Percentiles rank a stretch among this genome's conserved stretches.
Evolutionary conservation across 495 filamentous ascomycete species (phyloP).

Genomic region (Neurospora sp.): DNA sequence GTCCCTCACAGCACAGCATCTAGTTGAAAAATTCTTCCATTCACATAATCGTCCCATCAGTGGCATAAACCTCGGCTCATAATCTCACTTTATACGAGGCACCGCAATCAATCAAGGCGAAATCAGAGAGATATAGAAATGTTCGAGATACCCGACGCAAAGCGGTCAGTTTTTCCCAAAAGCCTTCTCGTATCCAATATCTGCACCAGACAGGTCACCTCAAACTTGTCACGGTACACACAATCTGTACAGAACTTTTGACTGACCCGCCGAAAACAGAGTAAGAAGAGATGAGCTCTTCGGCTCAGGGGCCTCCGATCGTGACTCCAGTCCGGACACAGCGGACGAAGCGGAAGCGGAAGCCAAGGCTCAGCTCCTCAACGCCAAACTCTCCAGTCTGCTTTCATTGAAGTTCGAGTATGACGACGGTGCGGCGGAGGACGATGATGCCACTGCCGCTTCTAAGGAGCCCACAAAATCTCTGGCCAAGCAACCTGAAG

Average conservation of each 20-base stretch:
- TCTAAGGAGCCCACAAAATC: neutral
- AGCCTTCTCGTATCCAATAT: neutral
- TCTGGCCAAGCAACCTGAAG: neutral
- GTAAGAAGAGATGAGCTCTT: conserved; percentile 43
- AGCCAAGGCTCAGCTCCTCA: conserved; percentile 25
- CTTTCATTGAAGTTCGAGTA: conserved; percentile 22
- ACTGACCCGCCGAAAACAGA: conserved; percentile 16
- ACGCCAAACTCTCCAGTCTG: conserved; percentile 31
- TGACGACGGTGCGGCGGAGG: neutral
- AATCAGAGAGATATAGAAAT: conserved; percentile 17
- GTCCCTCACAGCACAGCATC: neutral
- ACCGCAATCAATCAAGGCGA: too few relatives aligned
- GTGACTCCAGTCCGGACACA: conserved; percentile 10
- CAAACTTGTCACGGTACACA: neutral
- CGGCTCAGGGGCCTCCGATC: conserved; percentile 21
- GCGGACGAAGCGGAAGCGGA: conserved; percentile 15
- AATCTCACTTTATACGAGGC: neutral
- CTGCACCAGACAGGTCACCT: neutral
- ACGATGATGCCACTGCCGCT: neutral
- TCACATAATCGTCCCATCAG: neutral
- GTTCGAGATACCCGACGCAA: conserved; percentile 44
- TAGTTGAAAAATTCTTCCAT: neutral
- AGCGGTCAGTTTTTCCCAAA: conserved; percentile 29
- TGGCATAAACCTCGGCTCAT: neutral
- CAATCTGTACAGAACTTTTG: neutral